Base-by-base conservation (phyloP, 805 yeast species). In the Myxozyma mucilagina region DNA sequence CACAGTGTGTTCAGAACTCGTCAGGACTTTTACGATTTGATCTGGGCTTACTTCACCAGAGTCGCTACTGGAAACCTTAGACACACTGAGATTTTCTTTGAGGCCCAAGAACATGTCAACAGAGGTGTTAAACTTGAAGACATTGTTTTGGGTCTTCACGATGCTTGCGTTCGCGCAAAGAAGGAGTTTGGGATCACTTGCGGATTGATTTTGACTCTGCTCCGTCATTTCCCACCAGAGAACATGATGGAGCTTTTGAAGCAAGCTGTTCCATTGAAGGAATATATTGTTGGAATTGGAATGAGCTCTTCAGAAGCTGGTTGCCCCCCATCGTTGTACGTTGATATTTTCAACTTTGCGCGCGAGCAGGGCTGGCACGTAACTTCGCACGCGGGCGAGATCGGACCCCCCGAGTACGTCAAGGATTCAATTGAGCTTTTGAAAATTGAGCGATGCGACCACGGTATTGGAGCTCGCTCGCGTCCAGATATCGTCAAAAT, bases 321-420 rank as follows among this genome's bases (percentile, higher is more conserved):
- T 38, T 85, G 86, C 75, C 93, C 92, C 14, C 93, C 96, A 10
- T 79, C 81, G 53, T 70, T 86, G 52, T 89, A 88, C 69, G 75
- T 75, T 13, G 88, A 86, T 52, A 85, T 90, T 71, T 89, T 85
- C 72, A 67, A 73, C 9, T 69, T 72, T 20, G 80, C 87, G 7
- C 78, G 76, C 57, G 75, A 77, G 29, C 83, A 86, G 29, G 75
- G 81, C 29, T 80, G 86, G 57, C 80, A 84, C 43, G 78, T 87
- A 57, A 89, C 96, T 41, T 93, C 96, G 1, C 96, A 89, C 70
- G 96, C 94, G 1, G 96, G 96, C 69, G 96, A 89, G 75, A 96
- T 89, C 76, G 96, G 93, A 56, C 89, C 87, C 65, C 84, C 90
- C 45, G 80, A 83, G n/a, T 87, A 78, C 67, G 88, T 89, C 32